These are phyloP conservation scores for Smithsoniella earleae DNA, from an alignment of 163 green algal species.

Conservation along the genomic window DNA sequence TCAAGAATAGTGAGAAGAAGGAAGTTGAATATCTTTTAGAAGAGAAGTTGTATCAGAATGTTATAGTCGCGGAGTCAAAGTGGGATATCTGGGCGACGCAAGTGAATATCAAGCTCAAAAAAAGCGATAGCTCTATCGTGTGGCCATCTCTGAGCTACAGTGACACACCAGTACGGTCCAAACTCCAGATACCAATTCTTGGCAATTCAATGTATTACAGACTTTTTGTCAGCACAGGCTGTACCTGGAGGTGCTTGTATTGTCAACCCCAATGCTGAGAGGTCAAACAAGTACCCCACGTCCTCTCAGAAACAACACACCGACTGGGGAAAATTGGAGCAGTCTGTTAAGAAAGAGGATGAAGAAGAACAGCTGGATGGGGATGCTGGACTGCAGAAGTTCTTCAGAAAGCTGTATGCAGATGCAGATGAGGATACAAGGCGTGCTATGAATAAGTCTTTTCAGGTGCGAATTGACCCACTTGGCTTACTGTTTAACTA, in stretches of 20 bases:
- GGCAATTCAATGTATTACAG: not conserved
- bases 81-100: conserved; percentile 25
- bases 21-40: conserved; percentile 6
- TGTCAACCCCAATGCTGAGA: not conserved
- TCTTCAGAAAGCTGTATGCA: conserved; percentile 28
- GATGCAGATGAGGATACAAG: conserved; percentile 16
- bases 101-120: conserved; percentile 25
- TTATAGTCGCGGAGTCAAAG: not conserved
- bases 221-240: not conserved
- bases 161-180: not conserved
- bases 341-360: conserved; percentile 7
- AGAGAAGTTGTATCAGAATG: conserved; percentile 13
- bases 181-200: not conserved
- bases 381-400: conserved; percentile 26
- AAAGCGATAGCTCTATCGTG: conserved; percentile 20
- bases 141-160: conserved; percentile 12
- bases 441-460: conserved; percentile 27
- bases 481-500: too few relatives aligned
- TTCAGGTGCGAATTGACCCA: conserved; percentile 18
- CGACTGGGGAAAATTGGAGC: conserved; percentile 19
- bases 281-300: not conserved
- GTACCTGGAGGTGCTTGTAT: conserved; percentile 9
- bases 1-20: not conserved
- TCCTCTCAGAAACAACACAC: not conserved
- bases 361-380: conserved; percentile 15